Conservation (phyloP, 2,329 filamentous ascomycete genomes). For the Aspergillus eucalypticola region DNA sequence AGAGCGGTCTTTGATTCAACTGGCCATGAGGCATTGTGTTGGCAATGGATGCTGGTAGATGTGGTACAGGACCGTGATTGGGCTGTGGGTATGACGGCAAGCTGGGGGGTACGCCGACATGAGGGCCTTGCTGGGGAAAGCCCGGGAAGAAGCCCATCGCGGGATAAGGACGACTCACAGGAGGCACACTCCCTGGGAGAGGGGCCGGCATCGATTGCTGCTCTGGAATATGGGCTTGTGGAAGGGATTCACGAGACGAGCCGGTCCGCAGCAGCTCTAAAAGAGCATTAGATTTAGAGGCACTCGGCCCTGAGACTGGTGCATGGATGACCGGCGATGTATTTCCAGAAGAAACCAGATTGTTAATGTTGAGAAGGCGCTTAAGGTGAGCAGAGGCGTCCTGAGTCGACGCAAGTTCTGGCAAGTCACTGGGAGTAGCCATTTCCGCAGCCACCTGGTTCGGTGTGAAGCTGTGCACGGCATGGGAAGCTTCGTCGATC, state of each 20-base stretch:
- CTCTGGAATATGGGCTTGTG: constrained; percentile 24
- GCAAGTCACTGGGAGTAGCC: constrained; percentile 40
- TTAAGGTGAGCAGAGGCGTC: constrained; percentile 57
- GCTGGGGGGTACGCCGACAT: constrained; percentile 29
- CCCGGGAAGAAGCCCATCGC: constrained; percentile 48
- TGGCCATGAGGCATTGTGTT: constrained; percentile 14
- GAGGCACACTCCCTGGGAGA: constrained; percentile 54
- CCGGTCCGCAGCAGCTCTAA: constrained; percentile 56
- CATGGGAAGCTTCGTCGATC: constrained; percentile 57
- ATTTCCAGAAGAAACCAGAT: constrained; percentile 15
- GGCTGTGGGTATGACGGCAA: constrained; percentile 25
- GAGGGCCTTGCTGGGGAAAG: constrained; percentile 37
- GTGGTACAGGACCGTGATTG: constrained; percentile 16
- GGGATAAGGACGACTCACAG: constrained; percentile 55
- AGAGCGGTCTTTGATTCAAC: constrained; percentile 13
- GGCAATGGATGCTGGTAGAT: constrained; percentile 12
- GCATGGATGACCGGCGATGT: constrained; percentile 15
- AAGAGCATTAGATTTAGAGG: constrained; percentile 53
- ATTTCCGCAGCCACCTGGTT: constrained; percentile 23
- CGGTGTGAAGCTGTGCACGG: constrained; percentile 23
- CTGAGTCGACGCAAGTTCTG: constrained; percentile 40
- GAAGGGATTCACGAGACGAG: constrained; percentile 32
- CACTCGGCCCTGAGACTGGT: constrained; percentile 31
- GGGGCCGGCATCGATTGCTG: constrained; percentile 60
- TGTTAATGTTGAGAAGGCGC: constrained; percentile 45